Conservation (phyloP, 2,329 filamentous ascomycete species). For the Didymella segeticola region DNA sequence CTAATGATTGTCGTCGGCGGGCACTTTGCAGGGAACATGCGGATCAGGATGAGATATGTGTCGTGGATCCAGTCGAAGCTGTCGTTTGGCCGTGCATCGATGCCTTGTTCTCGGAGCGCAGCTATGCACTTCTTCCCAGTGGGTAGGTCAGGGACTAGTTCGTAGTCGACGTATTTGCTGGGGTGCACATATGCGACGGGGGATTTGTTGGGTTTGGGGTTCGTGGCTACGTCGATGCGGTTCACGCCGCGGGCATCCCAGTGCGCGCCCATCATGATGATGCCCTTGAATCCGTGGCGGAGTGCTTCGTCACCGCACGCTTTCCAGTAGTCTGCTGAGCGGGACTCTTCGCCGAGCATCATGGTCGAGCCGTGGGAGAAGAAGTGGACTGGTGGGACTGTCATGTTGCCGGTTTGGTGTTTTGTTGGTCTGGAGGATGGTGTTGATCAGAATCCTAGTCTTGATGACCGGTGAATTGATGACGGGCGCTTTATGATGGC, state of each 20-base stretch:
- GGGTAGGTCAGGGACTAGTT: slow-evolving; percentile 65
- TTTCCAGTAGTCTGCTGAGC: slow-evolving; percentile 70
- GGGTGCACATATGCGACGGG: slow-evolving; percentile 73
- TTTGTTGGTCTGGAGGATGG: not conserved
- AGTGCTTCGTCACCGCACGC: slow-evolving; percentile 68
- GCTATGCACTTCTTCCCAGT: slow-evolving; percentile 59
- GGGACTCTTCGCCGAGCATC: slow-evolving; percentile 72
- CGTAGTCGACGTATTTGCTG: slow-evolving; percentile 68
- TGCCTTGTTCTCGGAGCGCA: slow-evolving; percentile 59
- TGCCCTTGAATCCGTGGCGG: slow-evolving; percentile 64
- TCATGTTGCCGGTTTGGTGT: slow-evolving; percentile 21
- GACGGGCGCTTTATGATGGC: not conserved
- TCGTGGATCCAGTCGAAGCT: slow-evolving; percentile 77
- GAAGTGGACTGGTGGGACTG: slow-evolving; percentile 65
- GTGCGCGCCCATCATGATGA: slow-evolving; percentile 74
- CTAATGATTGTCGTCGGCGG: slow-evolving; percentile 69
- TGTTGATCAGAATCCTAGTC: not conserved
- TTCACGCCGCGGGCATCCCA: slow-evolving; percentile 65
- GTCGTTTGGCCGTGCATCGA: slow-evolving; percentile 61
- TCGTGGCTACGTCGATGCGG: slow-evolving; percentile 66
- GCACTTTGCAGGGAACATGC: slow-evolving; percentile 71
- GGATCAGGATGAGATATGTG: slow-evolving; percentile 71
- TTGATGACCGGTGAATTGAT: not conserved
- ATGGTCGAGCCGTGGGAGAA: slow-evolving; percentile 76
- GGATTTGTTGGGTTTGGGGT: slow-evolving; percentile 65